phyloP scores from a whole-genome alignment of 2,329 filamentous ascomycete species.

The Parafenestella ontariensis region DNA sequence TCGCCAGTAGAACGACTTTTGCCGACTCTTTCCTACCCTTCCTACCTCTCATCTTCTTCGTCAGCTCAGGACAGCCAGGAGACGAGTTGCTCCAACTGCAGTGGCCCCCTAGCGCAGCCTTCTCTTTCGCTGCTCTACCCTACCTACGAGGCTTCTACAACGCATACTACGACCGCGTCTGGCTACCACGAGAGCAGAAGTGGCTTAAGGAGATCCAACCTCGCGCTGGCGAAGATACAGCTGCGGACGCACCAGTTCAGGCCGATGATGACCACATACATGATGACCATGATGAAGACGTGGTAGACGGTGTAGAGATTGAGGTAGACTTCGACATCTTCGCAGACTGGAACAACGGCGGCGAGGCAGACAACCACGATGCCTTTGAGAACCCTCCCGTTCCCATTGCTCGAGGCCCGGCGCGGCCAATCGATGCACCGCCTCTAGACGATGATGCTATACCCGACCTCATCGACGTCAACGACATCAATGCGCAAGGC shows the following conservation, averaged over 20 bases:
- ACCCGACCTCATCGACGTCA: conserved; percentile 11
- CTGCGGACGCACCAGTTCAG: conserved; percentile 21
- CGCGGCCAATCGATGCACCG: conserved; percentile 43
- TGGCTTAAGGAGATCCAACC: conserved; percentile 71
- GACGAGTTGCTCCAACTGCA: conserved; percentile 59
- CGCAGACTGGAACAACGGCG: conserved; percentile 54
- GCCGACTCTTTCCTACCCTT: conserved; percentile 69
- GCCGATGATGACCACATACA: conserved; percentile 26
- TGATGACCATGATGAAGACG: conserved; percentile 49
- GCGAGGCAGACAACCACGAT: conserved; percentile 45
- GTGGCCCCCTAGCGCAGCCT: conserved; percentile 71
- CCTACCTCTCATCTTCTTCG: conserved; percentile 68
- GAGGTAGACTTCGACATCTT: conserved; percentile 50
- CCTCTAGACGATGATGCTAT: conserved; percentile 34
- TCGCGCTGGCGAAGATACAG: conserved; percentile 50
- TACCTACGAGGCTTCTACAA: conserved; percentile 71
- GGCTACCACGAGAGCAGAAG: conserved; percentile 63
- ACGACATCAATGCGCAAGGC: conserved; percentile 23
- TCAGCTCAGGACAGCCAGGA: conserved; percentile 56
- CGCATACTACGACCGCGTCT: conserved; percentile 65
- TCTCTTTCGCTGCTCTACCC: conserved; percentile 70
- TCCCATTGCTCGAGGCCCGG: conserved; percentile 33
- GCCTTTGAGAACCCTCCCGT: conserved; percentile 46
- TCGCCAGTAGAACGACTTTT: conserved; percentile 70
- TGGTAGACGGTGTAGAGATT: conserved; percentile 58